Conservation (phyloP, 2,329 filamentous ascomycete species). For the Fusarium pininemorale region DNA sequence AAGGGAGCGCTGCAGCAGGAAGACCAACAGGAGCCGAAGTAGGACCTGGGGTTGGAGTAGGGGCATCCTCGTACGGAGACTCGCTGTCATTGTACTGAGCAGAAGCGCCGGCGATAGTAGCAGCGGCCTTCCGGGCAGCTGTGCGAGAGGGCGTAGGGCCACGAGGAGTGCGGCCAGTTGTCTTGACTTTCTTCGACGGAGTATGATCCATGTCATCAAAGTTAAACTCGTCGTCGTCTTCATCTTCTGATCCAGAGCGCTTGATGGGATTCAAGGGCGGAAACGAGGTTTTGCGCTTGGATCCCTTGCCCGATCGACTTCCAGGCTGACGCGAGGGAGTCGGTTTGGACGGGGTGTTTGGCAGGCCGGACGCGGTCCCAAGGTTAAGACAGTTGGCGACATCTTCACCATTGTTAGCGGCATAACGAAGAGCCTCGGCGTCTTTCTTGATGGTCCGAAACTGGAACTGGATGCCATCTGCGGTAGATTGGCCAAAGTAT, state of each 20-base stretch:
- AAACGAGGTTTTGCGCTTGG: conserved; percentile 40
- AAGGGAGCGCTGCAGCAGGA: background rate
- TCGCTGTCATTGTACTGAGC: conserved; percentile 44
- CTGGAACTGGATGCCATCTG: conserved; percentile 67
- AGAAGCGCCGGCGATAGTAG: conserved; percentile 46
- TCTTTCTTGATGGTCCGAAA: conserved; percentile 65
- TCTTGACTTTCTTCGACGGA: conserved; percentile 49
- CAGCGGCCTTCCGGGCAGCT: conserved; percentile 46
- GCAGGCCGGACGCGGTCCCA: conserved; percentile 33
- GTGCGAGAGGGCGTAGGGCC: conserved; percentile 43
- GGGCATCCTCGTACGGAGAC: conserved; percentile 36
- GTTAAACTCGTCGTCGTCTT: conserved; percentile 43
- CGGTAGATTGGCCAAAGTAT: conserved; percentile 67
- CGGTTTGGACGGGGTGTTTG: conserved; percentile 45
- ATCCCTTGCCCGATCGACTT: conserved; percentile 40
- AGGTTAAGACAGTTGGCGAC: conserved; percentile 53
- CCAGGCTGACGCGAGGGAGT: conserved; percentile 33
- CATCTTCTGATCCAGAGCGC: conserved; percentile 39
- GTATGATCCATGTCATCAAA: conserved; percentile 49
- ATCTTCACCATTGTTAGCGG: conserved; percentile 56
- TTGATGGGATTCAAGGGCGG: conserved; percentile 38
- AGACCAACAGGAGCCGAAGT: background rate
- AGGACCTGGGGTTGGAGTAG: conserved; percentile 10
- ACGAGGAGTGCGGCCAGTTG: conserved; percentile 30
- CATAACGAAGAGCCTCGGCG: conserved; percentile 57